These are phyloP conservation scores for Aspergillus udagawae DNA, from an alignment of 2,329 filamentous ascomycete species.

Conservation along the genomic window DNA sequence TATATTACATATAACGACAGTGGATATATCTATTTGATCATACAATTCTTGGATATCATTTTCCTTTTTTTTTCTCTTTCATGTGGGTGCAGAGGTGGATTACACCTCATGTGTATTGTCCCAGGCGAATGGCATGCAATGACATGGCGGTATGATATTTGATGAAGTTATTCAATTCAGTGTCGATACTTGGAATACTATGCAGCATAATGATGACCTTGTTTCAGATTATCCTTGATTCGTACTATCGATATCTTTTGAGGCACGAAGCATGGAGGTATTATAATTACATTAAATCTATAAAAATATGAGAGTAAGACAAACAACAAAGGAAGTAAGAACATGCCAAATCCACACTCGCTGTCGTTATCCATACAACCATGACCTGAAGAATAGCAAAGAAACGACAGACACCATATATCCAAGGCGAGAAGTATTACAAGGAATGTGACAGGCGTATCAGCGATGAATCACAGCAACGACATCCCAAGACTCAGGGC, in stretches of 20 bases:
- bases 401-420: not conserved
- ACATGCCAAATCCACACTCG: conserved; percentile 15
- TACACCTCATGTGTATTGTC: not conserved
- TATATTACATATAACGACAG: not conserved
- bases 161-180: not conserved
- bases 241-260: not conserved
- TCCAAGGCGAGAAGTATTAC: conserved; percentile 1
- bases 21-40: not conserved
- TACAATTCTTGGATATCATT: conserved; percentile 2
- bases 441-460: not conserved
- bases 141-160: not conserved
- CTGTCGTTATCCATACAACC: conserved; percentile 25
- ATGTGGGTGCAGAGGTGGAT: not conserved
- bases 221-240: too few species aligned
- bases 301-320: conserved; percentile 1
- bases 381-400: conserved; percentile 11
- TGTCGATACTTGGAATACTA: not conserved
- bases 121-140: not conserved
- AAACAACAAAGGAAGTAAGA: conserved; percentile 1
- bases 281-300: not conserved
- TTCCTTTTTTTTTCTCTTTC: not conserved
- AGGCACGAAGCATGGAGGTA: not conserved
- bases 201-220: not conserved
- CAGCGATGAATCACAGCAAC: not conserved
- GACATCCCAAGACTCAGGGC: conserved; percentile 6